Base-by-base conservation (phyloP, 2,329 filamentous ascomycete genomes). In the Bretziella fagacearum region DNA sequence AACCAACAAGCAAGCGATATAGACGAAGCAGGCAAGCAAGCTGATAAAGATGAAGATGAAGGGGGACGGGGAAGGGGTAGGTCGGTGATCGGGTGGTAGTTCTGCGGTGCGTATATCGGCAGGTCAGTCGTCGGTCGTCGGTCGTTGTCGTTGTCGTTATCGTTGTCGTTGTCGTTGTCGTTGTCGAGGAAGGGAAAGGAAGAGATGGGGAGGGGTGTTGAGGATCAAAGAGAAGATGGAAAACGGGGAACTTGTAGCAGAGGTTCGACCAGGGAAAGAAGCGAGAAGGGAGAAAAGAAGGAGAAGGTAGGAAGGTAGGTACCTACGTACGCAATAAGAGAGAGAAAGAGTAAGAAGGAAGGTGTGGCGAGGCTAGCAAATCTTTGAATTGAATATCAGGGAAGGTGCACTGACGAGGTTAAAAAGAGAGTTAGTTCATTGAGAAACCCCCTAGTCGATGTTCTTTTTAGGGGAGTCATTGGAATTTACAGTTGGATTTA, bases 281-380 rank as follows among this genome's bases (percentile, higher is more conserved):
- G 18, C 35, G 35, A 33, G 30, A 33, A 33, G 13, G 5, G 37
- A 44, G 27, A 20, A 42, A 45, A 49, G 35, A 41, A 47, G 45
- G 29, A 27, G 29, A 42, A 47, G 37, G 37, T 25, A 23, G 4
- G 8, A n/a, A 29, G 22, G 15, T n/a, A 30, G n/a, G 17, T 17
- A 32, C 33, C 6, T n/a, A 26, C 6, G 13, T 39, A 39, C 35
- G n/a, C n/a, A n/a, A n/a, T n/a, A n/a, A n/a, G n/a, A n/a, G n/a
- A n/a, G n/a, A n/a, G n/a, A n/a, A n/a, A n/a, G n/a, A n/a, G n/a
- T 17, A 23, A 13, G 20, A 20, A 8, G 23, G 35, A 39, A 39
- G 35, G 35, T 39, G 18, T 20, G n/a, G 10, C 27, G n/a, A 30
- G n/a, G 3, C 27, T n/a, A 30, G 27, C 27, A n/a, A n/a, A n/a